Percentiles rank a stretch among this genome's conserved stretches.
These are phyloP conservation scores for Glebionis coronaria DNA, from an alignment of 129 eudicot genomes.

Conservation along the genomic window DNA sequence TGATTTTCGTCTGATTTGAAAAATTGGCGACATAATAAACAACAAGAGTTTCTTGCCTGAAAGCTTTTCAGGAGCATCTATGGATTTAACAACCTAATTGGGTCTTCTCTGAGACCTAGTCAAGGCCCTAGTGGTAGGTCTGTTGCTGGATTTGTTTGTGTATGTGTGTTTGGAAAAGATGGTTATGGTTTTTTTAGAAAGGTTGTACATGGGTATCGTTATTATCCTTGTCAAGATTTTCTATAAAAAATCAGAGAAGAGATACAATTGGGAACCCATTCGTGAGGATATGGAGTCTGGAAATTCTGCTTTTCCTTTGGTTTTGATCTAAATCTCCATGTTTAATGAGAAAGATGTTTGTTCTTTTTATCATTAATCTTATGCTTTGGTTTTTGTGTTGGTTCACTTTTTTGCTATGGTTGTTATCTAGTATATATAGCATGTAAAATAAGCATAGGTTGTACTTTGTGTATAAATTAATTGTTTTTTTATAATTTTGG, in stretches of 20 bases:
- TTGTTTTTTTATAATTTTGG: neutral
- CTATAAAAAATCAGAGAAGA: conserved; percentile 66
- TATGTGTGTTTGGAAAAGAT: conserved; percentile 54
- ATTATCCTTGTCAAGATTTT: conserved; percentile 63
- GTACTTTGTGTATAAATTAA: no score
- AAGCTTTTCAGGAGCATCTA: conserved; percentile 52
- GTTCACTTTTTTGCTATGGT: no score
- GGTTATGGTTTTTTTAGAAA: conserved; percentile 65
- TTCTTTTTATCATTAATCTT: neutral
- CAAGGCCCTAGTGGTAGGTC: conserved; percentile 63
- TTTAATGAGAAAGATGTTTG: conserved; percentile 86
- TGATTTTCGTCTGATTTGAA: no score
- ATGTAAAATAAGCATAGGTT: no score
- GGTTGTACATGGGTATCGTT: conserved; percentile 84
- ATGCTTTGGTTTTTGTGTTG: no score
- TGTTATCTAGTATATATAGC: no score
- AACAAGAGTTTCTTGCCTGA: conserved; percentile 53
- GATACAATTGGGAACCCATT: conserved; percentile 74
- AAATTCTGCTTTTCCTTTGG: conserved; percentile 59
- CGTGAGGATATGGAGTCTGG: conserved; percentile 70
- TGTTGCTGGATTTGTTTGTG: conserved; percentile 56
- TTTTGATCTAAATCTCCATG: conserved; percentile 85
- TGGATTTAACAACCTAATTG: conserved; percentile 56
- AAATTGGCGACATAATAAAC: conserved; percentile 55
- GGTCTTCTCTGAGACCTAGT: conserved; percentile 61